A percentile compares a stretch with the other conserved stretches of the same genome.
Evolutionary conservation across 306 rosid species (phyloP).

Genomic region (Fagus sylvatica): DNA sequence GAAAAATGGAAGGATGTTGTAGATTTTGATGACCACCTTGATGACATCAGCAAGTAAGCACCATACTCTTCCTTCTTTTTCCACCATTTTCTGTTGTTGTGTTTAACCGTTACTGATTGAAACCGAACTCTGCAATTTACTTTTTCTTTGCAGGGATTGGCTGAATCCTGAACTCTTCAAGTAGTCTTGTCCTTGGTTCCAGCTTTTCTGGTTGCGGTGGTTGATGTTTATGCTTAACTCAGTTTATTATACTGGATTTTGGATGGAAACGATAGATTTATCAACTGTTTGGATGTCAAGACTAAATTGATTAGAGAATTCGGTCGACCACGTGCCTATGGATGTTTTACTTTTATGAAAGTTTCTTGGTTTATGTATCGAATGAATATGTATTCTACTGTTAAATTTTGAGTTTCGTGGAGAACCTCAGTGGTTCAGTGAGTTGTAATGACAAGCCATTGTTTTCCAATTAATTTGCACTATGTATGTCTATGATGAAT

Average conservation of each 20-base stretch:
- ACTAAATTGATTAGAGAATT: background rate
- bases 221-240: constrained; percentile 22
- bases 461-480: background rate
- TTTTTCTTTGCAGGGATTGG: constrained; percentile 72
- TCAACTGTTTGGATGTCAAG: background rate
- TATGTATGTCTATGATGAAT: too few relatives aligned
- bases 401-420: background rate
- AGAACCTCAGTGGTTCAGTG: background rate
- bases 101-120: background rate
- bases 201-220: constrained; percentile 24
- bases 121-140: background rate
- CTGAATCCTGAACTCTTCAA: constrained; percentile 87
- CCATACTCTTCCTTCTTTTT: background rate
- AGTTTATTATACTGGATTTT: constrained; percentile 27
- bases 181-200: constrained; percentile 32
- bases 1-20: constrained; percentile 78
- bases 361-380: background rate
- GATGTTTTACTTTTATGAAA: background rate
- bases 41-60: constrained; percentile 89
- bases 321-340: background rate
- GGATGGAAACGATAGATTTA: constrained; percentile 11
- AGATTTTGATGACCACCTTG: constrained; percentile 93
- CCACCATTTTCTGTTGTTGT: background rate
- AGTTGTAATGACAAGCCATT: background rate
- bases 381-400: background rate